These are phyloP conservation scores for Cryptococcus sp. DNA, from an alignment of 1,284 basidiomycete genomes.

Conservation along the genomic window DNA sequence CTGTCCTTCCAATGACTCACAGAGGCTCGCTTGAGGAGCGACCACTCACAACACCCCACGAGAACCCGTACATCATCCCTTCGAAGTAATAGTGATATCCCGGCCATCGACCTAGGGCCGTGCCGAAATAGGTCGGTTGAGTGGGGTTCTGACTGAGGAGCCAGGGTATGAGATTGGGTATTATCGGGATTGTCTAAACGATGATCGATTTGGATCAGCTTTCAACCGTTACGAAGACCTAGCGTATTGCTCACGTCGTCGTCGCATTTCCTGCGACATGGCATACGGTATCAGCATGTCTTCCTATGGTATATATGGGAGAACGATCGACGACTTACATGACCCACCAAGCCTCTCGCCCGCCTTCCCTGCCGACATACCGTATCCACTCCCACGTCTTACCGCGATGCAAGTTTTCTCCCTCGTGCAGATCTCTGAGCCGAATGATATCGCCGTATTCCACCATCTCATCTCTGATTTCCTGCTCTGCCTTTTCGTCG, in stretches of 20 bases:
- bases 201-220: not conserved
- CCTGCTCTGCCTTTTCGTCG: conserved; percentile 14
- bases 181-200: conserved; percentile 25
- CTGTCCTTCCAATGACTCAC: not conserved
- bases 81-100: conserved; percentile 26
- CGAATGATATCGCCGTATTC: conserved; percentile 24
- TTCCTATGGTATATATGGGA: not conserved
- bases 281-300: not conserved
- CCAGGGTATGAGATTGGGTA: conserved; percentile 29
- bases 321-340: conserved; percentile 8
- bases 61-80: conserved; percentile 30
- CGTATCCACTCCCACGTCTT: conserved; percentile 70
- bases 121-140: conserved; percentile 27
- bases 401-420: conserved; percentile 88
- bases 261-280: conserved; percentile 16
- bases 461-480: conserved; percentile 14
- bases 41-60: conserved; percentile 26
- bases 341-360: conserved; percentile 23
- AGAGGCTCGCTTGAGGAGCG: not conserved
- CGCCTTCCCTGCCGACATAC: conserved; percentile 21
- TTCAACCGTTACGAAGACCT: not conserved
- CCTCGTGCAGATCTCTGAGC: conserved; percentile 12
- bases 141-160: conserved; percentile 20
- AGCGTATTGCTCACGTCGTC: conserved; percentile 24
- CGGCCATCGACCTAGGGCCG: conserved; percentile 19